Evolutionary conservation across 306 rosid species (phyloP), one percentile per base, ranked within the genome.

Genomic region (Mimosa bimucronata): DNA sequence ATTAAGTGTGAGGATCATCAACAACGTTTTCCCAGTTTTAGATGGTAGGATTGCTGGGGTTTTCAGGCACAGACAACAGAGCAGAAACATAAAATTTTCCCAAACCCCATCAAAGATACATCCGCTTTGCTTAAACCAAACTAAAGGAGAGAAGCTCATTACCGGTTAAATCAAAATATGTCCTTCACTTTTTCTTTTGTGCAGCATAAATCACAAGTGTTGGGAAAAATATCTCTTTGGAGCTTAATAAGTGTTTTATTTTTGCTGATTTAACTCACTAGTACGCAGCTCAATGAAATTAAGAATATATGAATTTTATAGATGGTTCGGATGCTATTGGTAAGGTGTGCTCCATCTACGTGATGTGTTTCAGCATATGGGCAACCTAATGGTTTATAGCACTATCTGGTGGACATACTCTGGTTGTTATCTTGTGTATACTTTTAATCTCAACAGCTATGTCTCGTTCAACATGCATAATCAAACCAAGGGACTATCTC

Each of bases 321-420:
- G 31, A 34, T 46, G 55, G 55, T 9, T 89, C 34, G 72, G 79
- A 74, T 79, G 71, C 38, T 82, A 74, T 31, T 73, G 77, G 60
- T 75, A 89, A 89, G 94, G 88, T 66, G 80, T 80, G 60, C 83
- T 78, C 11, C 92, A 85, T 88, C 94, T 91, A 34, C 71, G 82
- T 67, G 91, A 89, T 74, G 88, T 88, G 69, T 89, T 89, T 76
- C 62, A 87, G 91, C n/a, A 87, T 86, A 90, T 92, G 91, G 19
- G 78, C 89, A 45, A 83, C 88, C 97, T 90, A 91, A 88, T 85
- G 94, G 89, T 79, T 85, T 85, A 92, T 87, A 80, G 95, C 91
- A 41, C 58, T 91, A 40, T 88, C 94, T 16, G 95, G 95, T 52
- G 91, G 74, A 53, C 92, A 88, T 62, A 88, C 95, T 3, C 88